Conservation (phyloP, 768 basidiomycete genomes). For the Hypholoma fasciculare region DNA sequence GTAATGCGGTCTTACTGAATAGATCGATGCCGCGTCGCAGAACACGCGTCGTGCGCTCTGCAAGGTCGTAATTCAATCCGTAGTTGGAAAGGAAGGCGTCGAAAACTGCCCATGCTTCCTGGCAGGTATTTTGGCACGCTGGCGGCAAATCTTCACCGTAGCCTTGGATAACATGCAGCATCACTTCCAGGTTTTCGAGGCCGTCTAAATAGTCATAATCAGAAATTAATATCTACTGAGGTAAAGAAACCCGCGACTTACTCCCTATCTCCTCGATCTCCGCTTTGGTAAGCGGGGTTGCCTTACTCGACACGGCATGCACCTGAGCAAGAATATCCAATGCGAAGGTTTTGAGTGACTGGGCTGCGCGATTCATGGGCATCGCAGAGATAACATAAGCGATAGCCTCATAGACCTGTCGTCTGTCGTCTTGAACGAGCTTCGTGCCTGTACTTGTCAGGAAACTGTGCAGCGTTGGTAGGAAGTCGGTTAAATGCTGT, state of each 20-base stretch:
- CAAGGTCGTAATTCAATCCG: conserved; percentile 70
- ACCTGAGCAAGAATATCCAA: conserved; percentile 80
- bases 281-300: conserved; percentile 59
- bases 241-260: conserved; percentile 39
- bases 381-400: conserved; percentile 94
- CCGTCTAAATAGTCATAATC: conserved; percentile 50
- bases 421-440: conserved; percentile 81
- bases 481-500: conserved; percentile 88
- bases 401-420: conserved; percentile 94
- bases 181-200: conserved; percentile 91
- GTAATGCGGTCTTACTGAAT: conserved; percentile 67
- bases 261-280: conserved; percentile 69
- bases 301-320: conserved; percentile 59
- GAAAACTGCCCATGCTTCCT: conserved; percentile 82
- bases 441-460: conserved; percentile 76
- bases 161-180: conserved; percentile 79
- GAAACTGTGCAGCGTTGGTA: conserved; percentile 91
- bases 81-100: conserved; percentile 80
- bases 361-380: conserved; percentile 86
- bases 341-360: conserved; percentile 84
- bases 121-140: conserved; percentile 75
- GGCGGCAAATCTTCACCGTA: conserved; percentile 83
- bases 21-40: conserved; percentile 82
- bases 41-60: conserved; percentile 83
- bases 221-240: neutral